Evolutionary conservation across 345 rosid genomes (phyloP).

Genomic region (Acer yangbiense): DNA sequence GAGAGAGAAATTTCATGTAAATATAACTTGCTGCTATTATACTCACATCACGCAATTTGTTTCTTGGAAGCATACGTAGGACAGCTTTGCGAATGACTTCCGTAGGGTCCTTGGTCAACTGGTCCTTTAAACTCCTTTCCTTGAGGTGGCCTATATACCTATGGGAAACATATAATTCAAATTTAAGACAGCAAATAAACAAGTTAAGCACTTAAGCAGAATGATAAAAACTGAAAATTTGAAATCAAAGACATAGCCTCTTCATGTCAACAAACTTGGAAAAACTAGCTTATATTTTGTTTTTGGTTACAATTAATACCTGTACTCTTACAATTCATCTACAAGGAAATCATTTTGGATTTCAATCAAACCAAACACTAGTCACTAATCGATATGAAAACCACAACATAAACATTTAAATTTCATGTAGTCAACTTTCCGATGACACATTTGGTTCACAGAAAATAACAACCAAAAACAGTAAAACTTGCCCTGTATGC

Average conservation of each 20-base stretch:
- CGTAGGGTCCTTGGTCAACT: constrained; percentile 91
- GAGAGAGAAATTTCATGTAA: neutral
- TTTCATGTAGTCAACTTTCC: neutral
- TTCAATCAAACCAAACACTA: neutral
- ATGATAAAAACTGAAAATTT: neutral
- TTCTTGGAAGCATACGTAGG: constrained; percentile 94
- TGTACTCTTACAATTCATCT: neutral
- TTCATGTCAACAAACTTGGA: neutral
- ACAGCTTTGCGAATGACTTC: constrained; percentile 99
- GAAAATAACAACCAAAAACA: constrained; percentile 6
- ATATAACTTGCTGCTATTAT: neutral
- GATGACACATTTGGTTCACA: neutral
- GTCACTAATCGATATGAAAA: neutral
- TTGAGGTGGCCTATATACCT: constrained; percentile 92
- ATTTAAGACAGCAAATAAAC: neutral
- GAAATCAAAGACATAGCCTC: neutral
- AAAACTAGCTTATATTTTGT: neutral
- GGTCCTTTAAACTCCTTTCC: constrained; percentile 93
- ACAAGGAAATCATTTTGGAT: neutral
- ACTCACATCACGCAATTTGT: constrained; percentile 91
- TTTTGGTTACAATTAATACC: neutral
- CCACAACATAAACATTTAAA: neutral
- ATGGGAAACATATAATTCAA: constrained; percentile 23
- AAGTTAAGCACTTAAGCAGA: neutral
- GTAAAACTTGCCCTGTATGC: constrained; percentile 86